Base-by-base conservation (phyloP, 73 alveolate genomes). In the Paramecium bursaria region DNA sequence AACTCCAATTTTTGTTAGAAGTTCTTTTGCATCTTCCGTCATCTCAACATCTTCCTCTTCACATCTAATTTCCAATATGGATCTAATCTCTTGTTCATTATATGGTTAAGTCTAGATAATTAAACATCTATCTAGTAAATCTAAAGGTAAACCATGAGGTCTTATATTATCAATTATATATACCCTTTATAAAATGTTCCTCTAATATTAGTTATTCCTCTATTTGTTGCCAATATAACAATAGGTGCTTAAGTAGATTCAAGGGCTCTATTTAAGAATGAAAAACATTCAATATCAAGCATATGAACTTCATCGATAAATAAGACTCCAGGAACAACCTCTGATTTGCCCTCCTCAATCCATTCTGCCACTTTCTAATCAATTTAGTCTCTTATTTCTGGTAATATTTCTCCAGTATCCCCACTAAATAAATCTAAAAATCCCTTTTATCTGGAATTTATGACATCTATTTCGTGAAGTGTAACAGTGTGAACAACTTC, bases 311-410 rank as follows among this genome's bases (percentile, higher is more conserved):
- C 98, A 88, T 93, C 97, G 54, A 95, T 97, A 90, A 97, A 97
- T 60, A 97, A 94, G 14, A 93, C 99, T 14, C 99, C 99, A 9
- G 99, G 99, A 14, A 97, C 99, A 42, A 97, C 87, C 50, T 97
- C 99, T 35, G 97, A 99, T 86, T 96, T 93, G 39, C 99, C 99
- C 91, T 97, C 99, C 76, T 97, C 99, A 61, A 98, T 93, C 99
- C 99, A 97, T 89, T 97, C 99, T 46, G 99, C 98, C 4, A 97
- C 99, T 85, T 95, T 96, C 49, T 95, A 88, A 74, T 97, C 99
- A 35, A 97, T 97, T 90, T 97, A 96, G 53, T 97, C 99, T 77
- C 99, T 92, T 50, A 97, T 99, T 87, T 92, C 99, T 50, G 88
- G 93, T 26, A 92, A 91, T 48, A 95, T 94, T 87, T 95, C 98